Percentiles rank a stretch among this genome's conserved stretches.
phyloP scores from a whole-genome alignment of 108 stramenopile species.

The Epithemia pelagica region DNA sequence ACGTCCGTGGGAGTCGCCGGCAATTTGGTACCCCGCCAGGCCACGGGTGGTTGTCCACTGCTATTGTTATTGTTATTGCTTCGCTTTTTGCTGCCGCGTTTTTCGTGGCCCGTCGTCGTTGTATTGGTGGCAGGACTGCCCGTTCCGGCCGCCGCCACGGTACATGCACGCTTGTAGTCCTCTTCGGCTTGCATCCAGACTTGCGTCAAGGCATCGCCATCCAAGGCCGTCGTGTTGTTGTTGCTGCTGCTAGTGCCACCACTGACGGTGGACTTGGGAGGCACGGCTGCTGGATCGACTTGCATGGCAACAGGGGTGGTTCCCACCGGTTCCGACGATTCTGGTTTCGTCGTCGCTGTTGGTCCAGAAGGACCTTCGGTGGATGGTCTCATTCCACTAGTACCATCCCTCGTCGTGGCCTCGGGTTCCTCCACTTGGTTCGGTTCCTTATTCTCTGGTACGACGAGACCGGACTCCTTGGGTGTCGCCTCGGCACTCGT shows the following conservation, averaged over 20 bases:
- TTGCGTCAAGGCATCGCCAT: constrained; percentile 7
- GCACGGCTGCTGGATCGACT: neutral
- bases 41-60: constrained; percentile 1
- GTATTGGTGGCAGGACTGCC: neutral
- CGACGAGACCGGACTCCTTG: too few species aligned
- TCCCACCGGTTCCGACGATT: constrained; percentile 6
- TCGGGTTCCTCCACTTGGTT: neutral
- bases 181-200: constrained; percentile 17
- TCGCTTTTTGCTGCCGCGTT: constrained; percentile 2
- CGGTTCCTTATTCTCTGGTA: neutral
- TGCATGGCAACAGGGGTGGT: neutral
- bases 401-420: constrained; percentile 6
- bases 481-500: neutral
- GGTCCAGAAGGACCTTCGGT: too few species aligned
- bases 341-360: too few species aligned
- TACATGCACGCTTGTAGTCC: constrained; percentile 16
- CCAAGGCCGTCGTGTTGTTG: constrained; percentile 2
- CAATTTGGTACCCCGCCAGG: constrained; percentile 23
- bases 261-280: neutral
- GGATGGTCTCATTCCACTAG: too few species aligned
- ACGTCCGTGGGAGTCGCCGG: constrained; percentile 72
- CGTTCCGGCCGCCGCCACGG: neutral
- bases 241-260: constrained; percentile 7
- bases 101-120: constrained; percentile 1
- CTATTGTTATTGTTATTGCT: neutral